A percentile compares a stretch with the other conserved stretches of the same genome.
phyloP scores from a whole-genome alignment of 371 early-diverging fungal genomes.

The Lichtheimia ornata region DNA sequence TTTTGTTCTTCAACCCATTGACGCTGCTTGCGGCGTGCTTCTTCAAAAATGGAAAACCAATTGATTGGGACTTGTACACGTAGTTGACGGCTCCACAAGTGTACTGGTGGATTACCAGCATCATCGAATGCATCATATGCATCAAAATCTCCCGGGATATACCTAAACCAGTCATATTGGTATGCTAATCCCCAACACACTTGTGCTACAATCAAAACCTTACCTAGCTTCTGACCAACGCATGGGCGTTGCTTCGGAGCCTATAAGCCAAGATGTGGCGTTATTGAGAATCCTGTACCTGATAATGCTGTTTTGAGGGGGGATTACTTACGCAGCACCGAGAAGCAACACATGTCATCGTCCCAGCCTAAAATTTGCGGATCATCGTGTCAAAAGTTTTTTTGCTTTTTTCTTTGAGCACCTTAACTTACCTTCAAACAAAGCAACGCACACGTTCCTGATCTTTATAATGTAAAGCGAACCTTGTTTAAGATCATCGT shows the following conservation, averaged over 20 bases:
- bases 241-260: constrained; percentile 39
- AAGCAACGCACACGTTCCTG: constrained; percentile 38
- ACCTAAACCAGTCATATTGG: constrained; percentile 19
- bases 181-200: neutral
- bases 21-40: constrained; percentile 41
- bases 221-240: constrained; percentile 51
- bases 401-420: neutral
- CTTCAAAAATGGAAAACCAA: constrained; percentile 50
- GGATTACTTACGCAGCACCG: constrained; percentile 36
- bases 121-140: constrained; percentile 48
- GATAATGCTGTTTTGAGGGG: too few species aligned
- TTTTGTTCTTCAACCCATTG: constrained; percentile 23
- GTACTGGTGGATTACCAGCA: constrained; percentile 48
- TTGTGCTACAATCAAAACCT: neutral
- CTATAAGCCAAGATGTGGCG: constrained; percentile 13
- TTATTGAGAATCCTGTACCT: too few species aligned
- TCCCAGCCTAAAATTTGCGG: constrained; percentile 34
- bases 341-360: constrained; percentile 53
- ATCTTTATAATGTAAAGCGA: constrained; percentile 41
- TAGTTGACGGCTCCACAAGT: constrained; percentile 40
- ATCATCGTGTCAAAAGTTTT: neutral
- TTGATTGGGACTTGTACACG: constrained; percentile 32
- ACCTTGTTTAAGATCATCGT: constrained; percentile 46
- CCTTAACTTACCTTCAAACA: constrained; percentile 41
- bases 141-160: constrained; percentile 47